Evolutionary conservation across 1,284 basidiomycete genomes (phyloP), one percentile per base, ranked within the genome.

Genomic region (Ganoderma lucidum): DNA sequence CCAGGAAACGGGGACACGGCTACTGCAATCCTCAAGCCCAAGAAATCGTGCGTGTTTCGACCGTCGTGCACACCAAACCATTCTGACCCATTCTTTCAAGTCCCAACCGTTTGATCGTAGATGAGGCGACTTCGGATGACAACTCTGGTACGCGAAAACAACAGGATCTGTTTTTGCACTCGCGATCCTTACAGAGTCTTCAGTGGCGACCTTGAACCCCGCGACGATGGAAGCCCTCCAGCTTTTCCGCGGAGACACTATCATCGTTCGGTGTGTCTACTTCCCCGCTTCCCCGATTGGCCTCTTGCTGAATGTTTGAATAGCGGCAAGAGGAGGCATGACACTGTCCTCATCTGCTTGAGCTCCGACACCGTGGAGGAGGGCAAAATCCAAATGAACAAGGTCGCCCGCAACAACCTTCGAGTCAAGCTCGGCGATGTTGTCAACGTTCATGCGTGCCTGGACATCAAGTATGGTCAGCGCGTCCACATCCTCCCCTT

Each of bases 391-490:
- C 96, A 98, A 77, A 88, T 99, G 85, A 99, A 99, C 92, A 99
- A 98, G 82, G 98, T 99, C 58, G 98, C 98, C 5, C 95, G 98
- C 70, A 97, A 98, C 85, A 99, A 99, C 83, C 84, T 99, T 64
- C 95, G 98, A 64, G 95, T 99, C 77, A 99, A 99, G 86, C 92
- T 99, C 58, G 97, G 95, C 62, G 98, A 99, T 81, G 88, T 99
- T 59, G 94, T 96, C 79, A 96, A 95, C 72, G 96, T 99, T 1
- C 96, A 99, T 79, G 91, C 96, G 74, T 98, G 97, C 81, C 90
- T 94, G 75, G 97, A 99, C 79, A 99, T 99, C 88, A 99, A 99
- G 83, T 99, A 99, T 81, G 98, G 98, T 76, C 99, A 99, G 83
- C 93, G 97, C 68, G 92, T 99, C 58, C 98, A 99, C 81, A 89